A percentile compares a stretch with the other conserved stretches of the same genome.
These are phyloP conservation scores for Stephania yunnanensis DNA, from an alignment of 164 flowering plant species.

Conservation along the genomic window DNA sequence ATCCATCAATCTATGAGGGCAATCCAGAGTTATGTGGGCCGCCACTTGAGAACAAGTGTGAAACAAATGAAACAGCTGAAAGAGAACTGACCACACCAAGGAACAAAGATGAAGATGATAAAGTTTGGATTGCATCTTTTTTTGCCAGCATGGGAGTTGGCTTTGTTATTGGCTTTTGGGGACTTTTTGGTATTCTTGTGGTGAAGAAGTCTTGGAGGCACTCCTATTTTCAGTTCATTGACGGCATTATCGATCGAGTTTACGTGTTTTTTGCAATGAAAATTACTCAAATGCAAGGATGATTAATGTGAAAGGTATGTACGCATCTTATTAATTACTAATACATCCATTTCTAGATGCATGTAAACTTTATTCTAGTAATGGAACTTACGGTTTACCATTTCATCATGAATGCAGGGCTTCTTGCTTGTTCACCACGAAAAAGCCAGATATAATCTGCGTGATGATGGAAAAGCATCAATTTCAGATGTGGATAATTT, in stretches of 20 bases:
- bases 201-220: constrained; percentile 14
- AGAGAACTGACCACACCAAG: neutral
- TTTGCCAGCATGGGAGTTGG: constrained; percentile 8
- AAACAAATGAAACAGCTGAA: neutral
- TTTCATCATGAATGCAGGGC: neutral
- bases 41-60: neutral
- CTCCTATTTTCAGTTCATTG: constrained; percentile 2
- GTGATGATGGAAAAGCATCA: too few species aligned
- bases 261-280: neutral
- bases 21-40: neutral
- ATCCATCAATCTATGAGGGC: neutral
- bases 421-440: neutral
- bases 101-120: neutral
- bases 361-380: too few species aligned
- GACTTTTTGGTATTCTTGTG: neutral
- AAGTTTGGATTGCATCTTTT: neutral
- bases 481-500: too few species aligned
- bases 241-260: neutral
- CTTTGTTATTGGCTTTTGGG: constrained; percentile 10
- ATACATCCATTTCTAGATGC: neutral
- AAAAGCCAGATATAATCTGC: neutral
- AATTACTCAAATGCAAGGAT: neutral
- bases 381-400: too few species aligned
- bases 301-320: neutral
- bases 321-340: neutral